Percentiles rank a stretch among this genome's conserved stretches.
phyloP scores from a whole-genome alignment of 768 basidiomycete species.

The Suillus americanus region DNA sequence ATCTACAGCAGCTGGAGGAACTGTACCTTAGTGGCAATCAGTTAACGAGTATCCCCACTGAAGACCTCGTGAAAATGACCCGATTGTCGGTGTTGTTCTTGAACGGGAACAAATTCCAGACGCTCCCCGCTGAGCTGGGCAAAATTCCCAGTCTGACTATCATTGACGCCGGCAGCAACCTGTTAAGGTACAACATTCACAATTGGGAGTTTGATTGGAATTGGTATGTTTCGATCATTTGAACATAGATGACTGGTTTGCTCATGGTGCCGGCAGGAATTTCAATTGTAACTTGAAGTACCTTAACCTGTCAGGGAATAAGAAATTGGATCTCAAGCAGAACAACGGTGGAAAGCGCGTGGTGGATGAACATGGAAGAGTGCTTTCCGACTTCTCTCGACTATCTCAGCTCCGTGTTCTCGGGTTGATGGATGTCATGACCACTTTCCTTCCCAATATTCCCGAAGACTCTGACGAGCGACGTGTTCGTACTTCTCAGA shows the following conservation, averaged over 20 bases:
- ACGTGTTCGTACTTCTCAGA: conserved; percentile 87
- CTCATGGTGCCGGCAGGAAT: conserved; percentile 59
- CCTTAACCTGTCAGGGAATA: conserved; percentile 97
- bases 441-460: conserved; percentile 59
- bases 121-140: conserved; percentile 86
- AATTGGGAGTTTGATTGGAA: conserved; percentile 99
- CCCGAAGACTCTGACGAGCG: conserved; percentile 87
- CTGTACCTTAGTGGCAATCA: conserved; percentile 96
- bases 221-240: conserved; percentile 57
- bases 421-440: conserved; percentile 96
- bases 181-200: conserved; percentile 94
- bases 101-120: conserved; percentile 93
- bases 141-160: conserved; percentile 76
- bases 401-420: conserved; percentile 84
- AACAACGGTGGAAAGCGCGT: conserved; percentile 41
- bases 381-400: conserved; percentile 82
- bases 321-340: conserved; percentile 91
- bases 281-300: conserved; percentile 92
- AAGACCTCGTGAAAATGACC: conserved; percentile 75
- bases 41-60: conserved; percentile 83
- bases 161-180: conserved; percentile 92
- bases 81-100: conserved; percentile 76
- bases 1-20: conserved; percentile 71
- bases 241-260: conserved; percentile 1
- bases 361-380: conserved; percentile 30